Evolutionary conservation across 306 rosid genomes (phyloP).

Genomic region (Coriaria nepalensis): DNA sequence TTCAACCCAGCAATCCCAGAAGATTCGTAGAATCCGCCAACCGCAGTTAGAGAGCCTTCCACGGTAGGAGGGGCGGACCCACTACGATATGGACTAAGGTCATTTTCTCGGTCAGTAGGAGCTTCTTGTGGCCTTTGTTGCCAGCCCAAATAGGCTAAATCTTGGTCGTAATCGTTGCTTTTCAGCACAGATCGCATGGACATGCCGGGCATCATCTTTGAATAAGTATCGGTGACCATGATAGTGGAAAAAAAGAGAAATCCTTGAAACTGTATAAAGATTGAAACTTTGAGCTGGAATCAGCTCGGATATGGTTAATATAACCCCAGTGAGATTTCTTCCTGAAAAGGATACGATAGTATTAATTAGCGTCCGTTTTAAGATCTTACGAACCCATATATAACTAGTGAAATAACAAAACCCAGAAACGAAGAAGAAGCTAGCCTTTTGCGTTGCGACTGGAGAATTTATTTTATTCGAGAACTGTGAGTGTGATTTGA

Average conservation of each 20-base stretch:
- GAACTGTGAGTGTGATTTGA: slow-evolving; percentile 5
- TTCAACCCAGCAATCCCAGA: slow-evolving; percentile 21
- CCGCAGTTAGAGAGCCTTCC: slow-evolving; percentile 62
- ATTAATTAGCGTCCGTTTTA: too few species aligned
- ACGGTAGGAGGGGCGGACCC: slow-evolving; percentile 96
- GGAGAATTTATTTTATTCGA: slow-evolving; percentile 5
- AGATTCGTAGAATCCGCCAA: slow-evolving; percentile 42
- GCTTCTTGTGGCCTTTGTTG: slow-evolving; percentile 45
- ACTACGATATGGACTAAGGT: slow-evolving; percentile 53
- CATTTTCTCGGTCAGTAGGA: slow-evolving; percentile 42
- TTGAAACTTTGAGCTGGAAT: slow-evolving; percentile 25
- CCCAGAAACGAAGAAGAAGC: background rate
- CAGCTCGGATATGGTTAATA: slow-evolving; percentile 14
- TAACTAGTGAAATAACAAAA: too few species aligned
- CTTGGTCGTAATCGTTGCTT: slow-evolving; percentile 39
- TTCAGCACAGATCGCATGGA: slow-evolving; percentile 61
- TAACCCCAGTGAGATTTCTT: slow-evolving; percentile 9
- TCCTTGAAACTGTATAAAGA: slow-evolving; percentile 19
- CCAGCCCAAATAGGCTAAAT: slow-evolving; percentile 42
- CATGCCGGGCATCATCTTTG: slow-evolving; percentile 61
- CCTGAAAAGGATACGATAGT: background rate
- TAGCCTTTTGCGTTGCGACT: slow-evolving; percentile 9
- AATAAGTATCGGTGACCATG: slow-evolving; percentile 54
- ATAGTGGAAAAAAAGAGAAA: slow-evolving; percentile 1
- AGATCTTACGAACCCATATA: too few species aligned